Evolutionary conservation across 1,284 basidiomycete species (phyloP).

Genomic region (Pyrrhoderma lamaoense): DNA sequence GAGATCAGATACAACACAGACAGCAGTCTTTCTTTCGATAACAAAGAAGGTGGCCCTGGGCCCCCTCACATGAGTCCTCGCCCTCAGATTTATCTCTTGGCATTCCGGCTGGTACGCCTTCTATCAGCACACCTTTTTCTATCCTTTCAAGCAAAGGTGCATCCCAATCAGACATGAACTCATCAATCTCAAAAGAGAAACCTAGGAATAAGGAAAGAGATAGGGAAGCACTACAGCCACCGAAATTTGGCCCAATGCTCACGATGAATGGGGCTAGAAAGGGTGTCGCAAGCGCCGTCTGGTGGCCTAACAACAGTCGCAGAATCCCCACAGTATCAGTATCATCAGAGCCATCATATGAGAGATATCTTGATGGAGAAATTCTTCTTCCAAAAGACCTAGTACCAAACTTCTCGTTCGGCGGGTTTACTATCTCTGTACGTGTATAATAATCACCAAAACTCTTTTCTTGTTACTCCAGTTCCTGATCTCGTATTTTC

Average conservation of each 20-base stretch:
- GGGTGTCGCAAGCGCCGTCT: slow-evolving; percentile 35
- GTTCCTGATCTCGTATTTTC: no score
- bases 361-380: slow-evolving; percentile 38
- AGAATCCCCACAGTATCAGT: slow-evolving; percentile 15
- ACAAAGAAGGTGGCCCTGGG: not conserved
- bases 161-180: not conserved
- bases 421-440: slow-evolving; percentile 41
- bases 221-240: not conserved
- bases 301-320: slow-evolving; percentile 34
- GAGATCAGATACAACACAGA: slow-evolving; percentile 32
- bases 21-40: slow-evolving; percentile 22
- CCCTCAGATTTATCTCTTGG: slow-evolving; percentile 4
- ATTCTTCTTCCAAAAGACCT: slow-evolving; percentile 42
- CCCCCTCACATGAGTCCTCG: slow-evolving; percentile 1
- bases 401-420: slow-evolving; percentile 39
- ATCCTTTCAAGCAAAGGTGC: not conserved
- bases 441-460: slow-evolving; percentile 18
- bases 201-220: slow-evolving; percentile 22
- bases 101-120: not conserved
- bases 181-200: slow-evolving; percentile 1
- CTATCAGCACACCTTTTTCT: not conserved
- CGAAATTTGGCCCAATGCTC: slow-evolving; percentile 4
- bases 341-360: not conserved
- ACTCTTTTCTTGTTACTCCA: slow-evolving; percentile 18
- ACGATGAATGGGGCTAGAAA: slow-evolving; percentile 21